Evolutionary conservation across 345 rosid species (phyloP).

Genomic region (Eucalyptus dawsonii): DNA sequence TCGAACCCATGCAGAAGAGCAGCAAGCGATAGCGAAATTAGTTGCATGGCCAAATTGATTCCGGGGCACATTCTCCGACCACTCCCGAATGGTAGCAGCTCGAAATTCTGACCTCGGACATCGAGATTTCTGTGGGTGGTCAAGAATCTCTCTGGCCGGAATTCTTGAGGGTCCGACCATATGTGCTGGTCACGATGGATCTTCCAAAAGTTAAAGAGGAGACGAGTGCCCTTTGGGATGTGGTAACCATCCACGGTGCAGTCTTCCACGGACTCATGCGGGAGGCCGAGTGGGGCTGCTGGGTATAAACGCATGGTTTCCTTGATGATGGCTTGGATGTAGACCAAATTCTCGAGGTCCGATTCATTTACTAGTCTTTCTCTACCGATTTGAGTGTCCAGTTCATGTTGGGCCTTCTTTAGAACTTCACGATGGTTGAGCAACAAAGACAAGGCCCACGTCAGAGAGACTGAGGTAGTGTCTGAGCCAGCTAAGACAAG

Average conservation of each 20-base stretch:
- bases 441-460: constrained; percentile 30
- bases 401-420: constrained; percentile 21
- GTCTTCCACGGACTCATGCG: constrained; percentile 25
- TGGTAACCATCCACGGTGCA: constrained; percentile 14
- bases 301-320: constrained; percentile 29
- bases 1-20: constrained; percentile 22
- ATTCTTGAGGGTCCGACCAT: constrained; percentile 17
- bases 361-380: constrained; percentile 7
- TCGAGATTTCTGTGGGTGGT: constrained; percentile 7
- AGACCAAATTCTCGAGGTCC: constrained; percentile 11
- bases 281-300: constrained; percentile 9
- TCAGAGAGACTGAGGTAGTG: constrained; percentile 14
- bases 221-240: constrained; percentile 15
- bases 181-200: constrained; percentile 16
- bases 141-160: constrained; percentile 26
- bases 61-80: constrained; percentile 35
- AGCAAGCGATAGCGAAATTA: constrained; percentile 13
- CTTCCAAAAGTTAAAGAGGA: constrained; percentile 6
- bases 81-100: constrained; percentile 17
- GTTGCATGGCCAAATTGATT: constrained; percentile 9
- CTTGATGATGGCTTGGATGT: constrained; percentile 22
- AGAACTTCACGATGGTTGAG: constrained; percentile 16
- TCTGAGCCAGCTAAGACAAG: constrained; percentile 27
- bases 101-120: constrained; percentile 17
- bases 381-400: constrained; percentile 19